phyloP scores from a whole-genome alignment of 805 yeast species.

The Cyberlindnera bimundalis region DNA sequence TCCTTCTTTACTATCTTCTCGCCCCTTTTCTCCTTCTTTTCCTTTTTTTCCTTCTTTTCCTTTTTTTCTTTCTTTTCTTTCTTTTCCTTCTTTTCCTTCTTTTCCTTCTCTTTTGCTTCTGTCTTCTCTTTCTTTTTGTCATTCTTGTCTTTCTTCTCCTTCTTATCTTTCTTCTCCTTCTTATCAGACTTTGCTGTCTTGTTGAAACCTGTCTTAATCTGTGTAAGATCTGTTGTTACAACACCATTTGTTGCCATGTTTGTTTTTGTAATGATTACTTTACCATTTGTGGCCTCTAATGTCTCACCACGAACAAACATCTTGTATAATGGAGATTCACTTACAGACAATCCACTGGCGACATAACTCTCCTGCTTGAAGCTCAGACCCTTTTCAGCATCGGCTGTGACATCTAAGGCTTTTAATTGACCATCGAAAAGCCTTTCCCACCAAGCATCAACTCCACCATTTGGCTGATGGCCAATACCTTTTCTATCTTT shows the following conservation, averaged over 20 bases:
- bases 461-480: slow-evolving; percentile 49
- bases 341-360: slow-evolving; percentile 44
- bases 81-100: slow-evolving; percentile 25
- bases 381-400: slow-evolving; percentile 33
- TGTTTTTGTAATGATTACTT: slow-evolving; percentile 23
- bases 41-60: slow-evolving; percentile 18
- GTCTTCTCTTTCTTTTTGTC: slow-evolving; percentile 26
- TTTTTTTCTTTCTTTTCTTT: slow-evolving; percentile 12
- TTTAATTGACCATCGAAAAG: slow-evolving; percentile 91
- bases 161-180: slow-evolving; percentile 21
- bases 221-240: slow-evolving; percentile 5
- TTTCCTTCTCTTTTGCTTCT: slow-evolving; percentile 23
- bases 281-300: slow-evolving; percentile 68
- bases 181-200: slow-evolving; percentile 14
- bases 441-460: slow-evolving; percentile 96
- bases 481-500: slow-evolving; percentile 91
- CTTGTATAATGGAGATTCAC: slow-evolving; percentile 69
- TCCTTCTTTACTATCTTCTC: slow-evolving; percentile 27
- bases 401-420: slow-evolving; percentile 55
- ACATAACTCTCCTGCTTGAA: slow-evolving; percentile 53
- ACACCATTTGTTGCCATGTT: neutral
- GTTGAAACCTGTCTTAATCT: slow-evolving; percentile 18
- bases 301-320: slow-evolving; percentile 90
- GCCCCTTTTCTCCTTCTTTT: slow-evolving; percentile 29
- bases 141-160: slow-evolving; percentile 19